phyloP scores from a whole-genome alignment of 2,329 filamentous ascomycete species.

The Ceratocystis ficicola region DNA sequence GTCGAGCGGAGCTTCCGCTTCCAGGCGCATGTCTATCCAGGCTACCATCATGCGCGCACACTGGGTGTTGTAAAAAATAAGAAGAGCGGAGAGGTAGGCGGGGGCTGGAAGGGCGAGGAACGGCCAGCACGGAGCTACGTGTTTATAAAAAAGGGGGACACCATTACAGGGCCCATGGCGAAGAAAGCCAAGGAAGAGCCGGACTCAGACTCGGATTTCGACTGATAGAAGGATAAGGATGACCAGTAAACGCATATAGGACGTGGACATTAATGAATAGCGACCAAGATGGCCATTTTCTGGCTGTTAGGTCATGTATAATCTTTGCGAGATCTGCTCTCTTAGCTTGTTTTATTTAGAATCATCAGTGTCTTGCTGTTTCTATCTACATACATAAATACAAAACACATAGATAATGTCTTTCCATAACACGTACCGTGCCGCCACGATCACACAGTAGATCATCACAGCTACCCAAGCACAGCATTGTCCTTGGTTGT shows the following conservation, averaged over 20 bases:
- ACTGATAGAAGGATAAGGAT: not conserved
- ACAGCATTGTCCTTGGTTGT: not conserved
- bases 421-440: no score
- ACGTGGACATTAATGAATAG: not conserved
- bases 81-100: conserved; percentile 34
- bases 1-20: conserved; percentile 62
- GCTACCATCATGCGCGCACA: conserved; percentile 62
- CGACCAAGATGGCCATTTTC: not conserved
- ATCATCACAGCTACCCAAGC: not conserved
- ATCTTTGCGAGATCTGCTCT: not conserved
- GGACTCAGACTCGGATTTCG: conserved; percentile 25
- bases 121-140: conserved; percentile 45
- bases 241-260: not conserved
- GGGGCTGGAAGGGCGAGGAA: conserved; percentile 35
- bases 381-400: no score
- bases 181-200: conserved; percentile 30
- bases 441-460: not conserved
- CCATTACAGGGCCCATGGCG: conserved; percentile 25
- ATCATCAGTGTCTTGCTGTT: not conserved
- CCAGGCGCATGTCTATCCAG: conserved; percentile 53
- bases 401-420: no score
- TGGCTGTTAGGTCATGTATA: not conserved
- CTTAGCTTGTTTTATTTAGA: not conserved
- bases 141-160: conserved; percentile 48
- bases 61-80: conserved; percentile 49